Conservation (phyloP, 1,139 yeast genomes). For the Wickerhamomyces sp. region DNA sequence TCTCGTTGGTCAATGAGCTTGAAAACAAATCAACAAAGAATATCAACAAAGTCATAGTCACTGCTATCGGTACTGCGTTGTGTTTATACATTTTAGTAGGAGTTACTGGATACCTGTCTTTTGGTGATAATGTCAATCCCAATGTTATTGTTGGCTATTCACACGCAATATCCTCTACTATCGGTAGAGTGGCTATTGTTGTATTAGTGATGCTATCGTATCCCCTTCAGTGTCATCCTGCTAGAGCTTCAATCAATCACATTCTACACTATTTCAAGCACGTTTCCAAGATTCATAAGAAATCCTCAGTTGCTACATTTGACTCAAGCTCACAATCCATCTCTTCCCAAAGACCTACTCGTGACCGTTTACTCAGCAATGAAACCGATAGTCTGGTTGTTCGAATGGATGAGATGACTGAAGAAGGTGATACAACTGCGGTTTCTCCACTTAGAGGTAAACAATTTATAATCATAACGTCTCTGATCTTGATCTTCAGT, state of each 20-base stretch:
- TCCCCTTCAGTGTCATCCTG: conserved; percentile 77
- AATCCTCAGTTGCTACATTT: conserved; percentile 15
- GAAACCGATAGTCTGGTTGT: conserved; percentile 14
- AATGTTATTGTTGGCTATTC: conserved; percentile 72
- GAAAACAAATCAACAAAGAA: conserved; percentile 47
- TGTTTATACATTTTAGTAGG: conserved; percentile 58
- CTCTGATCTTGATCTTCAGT: conserved; percentile 54
- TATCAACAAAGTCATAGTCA: conserved; percentile 49
- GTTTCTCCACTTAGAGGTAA: conserved; percentile 30
- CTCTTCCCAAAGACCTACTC: not conserved
- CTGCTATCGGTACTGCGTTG: conserved; percentile 57
- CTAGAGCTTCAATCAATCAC: conserved; percentile 67
- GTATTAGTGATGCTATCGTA: conserved; percentile 63
- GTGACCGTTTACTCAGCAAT: conserved; percentile 1
- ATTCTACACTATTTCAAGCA: conserved; percentile 43
- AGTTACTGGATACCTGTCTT: conserved; percentile 62
- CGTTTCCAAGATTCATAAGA: conserved; percentile 16
- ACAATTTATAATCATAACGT: conserved; percentile 61
- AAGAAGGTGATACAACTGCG: conserved; percentile 26
- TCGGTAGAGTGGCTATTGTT: conserved; percentile 69
- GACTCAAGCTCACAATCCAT: conserved; percentile 5
- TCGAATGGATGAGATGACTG: conserved; percentile 26
- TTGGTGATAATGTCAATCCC: conserved; percentile 61
- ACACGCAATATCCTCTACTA: conserved; percentile 50
- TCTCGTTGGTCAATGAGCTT: conserved; percentile 66